Evolutionary conservation across 129 eudicot species (phyloP), one percentile per base, ranked within the genome.

Genomic region (Flaveria trinervia): DNA sequence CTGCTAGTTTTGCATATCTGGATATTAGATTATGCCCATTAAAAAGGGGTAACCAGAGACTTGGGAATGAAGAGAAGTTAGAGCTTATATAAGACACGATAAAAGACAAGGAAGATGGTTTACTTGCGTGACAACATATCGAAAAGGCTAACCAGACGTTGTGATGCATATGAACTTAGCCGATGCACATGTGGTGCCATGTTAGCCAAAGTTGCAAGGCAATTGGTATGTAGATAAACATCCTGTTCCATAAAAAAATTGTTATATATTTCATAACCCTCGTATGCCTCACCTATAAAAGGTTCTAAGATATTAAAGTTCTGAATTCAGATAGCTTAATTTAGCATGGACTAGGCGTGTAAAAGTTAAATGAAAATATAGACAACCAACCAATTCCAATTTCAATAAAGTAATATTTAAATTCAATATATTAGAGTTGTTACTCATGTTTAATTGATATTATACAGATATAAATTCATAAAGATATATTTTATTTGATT

Each of bases 151-250:
- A 94, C 96, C 68, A 94, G 78, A 46, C 96, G 88, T 83, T 94
- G 98, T 51, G 98, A 89, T 68, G 98, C 97, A 86, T 91, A 94
- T 17, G 93, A 89, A 83, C 91, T 89, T 77, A 94, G 77, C 60
- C 90, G 91, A 79, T 94, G 96, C 60, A 89, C 97, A 71, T 94
- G 92, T 52, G 98, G 97, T 2, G 98, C 98, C 97, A 94, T 94
- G 80, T 94, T 94, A 43, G 97, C 97, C 85, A 94, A 86, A 60
- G 93, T 88, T 77, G 96, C 98, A 59, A 94, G 92, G 70, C 98
- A 94, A 84, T 94, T 94, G 69, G 98, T 94, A 77, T 94, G 98
- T 61, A 94, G 96, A 86, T 94, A 94, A 75, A 94, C 90, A 87
- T 94, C 97, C 98, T 94, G 96, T 87, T 74, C 36, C 77, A 75